Evolutionary conservation across 2,329 filamentous ascomycete genomes (phyloP), one percentile per base, ranked within the genome.

Genomic region (Pseudogymnoascus sp.): DNA sequence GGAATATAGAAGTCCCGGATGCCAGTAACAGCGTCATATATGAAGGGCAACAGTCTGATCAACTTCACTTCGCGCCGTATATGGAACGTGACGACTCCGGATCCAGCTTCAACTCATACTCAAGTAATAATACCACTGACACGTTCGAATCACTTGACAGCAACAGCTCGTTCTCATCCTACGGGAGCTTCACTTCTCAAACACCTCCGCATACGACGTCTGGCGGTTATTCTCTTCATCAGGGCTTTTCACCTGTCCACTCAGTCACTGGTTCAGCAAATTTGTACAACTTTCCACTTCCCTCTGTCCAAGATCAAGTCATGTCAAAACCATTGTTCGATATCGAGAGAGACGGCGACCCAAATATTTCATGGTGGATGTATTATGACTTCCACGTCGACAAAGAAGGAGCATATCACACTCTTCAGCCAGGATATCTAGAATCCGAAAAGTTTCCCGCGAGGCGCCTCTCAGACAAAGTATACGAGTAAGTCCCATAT

Each of bases 361-460:
- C 60, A 36, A 49, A 62, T 9, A 62, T 62, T 62, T 34, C 38
- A 1, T 62, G 60, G 60, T 62, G 31, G 38, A 62, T 62, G 60
- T 62, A 62, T 12, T 62, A 62, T 21, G 40, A 62, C 21, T 49
- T 49, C 36, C 31, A 43, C 36, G 60, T 62, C 25, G 31, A 25
- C 12, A 62, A 62, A 34, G 14, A 28, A 4, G 60, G 46, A 16
- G 60, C 60, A n/a, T 62, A 43, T 53, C 46, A 49, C 9, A 34
- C 18, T 31, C 40, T 62, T 43, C 60, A 62, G 46, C 23, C 25
- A 5, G 60, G 40, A 2, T 62, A 62, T 49, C 36, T 49, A 12
- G 14, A 12, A 62, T 49, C 36, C 9, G 60, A 49, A 18, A 62
- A 43, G n/a, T 62, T 49, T 14, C 60, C 60, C 12, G 8, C 3